These are phyloP conservation scores for Penicillium sp. DNA, from an alignment of 2,329 filamentous ascomycete genomes.

Conservation along the genomic window DNA sequence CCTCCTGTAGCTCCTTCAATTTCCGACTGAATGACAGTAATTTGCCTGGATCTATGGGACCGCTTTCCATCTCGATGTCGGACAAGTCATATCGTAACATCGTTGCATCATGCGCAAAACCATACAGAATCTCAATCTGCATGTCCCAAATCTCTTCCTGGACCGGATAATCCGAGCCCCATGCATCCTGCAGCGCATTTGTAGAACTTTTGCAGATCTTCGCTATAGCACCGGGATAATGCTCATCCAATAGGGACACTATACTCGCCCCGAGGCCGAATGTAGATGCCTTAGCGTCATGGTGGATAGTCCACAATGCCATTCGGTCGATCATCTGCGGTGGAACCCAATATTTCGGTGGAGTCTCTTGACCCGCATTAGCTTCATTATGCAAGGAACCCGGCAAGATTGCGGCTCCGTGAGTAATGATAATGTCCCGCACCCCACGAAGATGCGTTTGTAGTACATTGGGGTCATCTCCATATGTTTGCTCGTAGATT, in stretches of 20 bases:
- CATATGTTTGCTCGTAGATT: background rate
- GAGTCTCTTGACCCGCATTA: background rate
- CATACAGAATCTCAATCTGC: background rate
- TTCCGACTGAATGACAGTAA: background rate
- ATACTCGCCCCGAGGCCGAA: background rate
- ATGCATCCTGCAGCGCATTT: background rate
- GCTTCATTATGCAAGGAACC: background rate
- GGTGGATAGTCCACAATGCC: background rate
- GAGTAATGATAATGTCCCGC: background rate
- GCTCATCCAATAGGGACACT: background rate
- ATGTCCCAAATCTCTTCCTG: background rate
- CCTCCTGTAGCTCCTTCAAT: background rate
- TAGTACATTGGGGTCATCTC: background rate
- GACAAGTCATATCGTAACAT: background rate
- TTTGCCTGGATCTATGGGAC: background rate
- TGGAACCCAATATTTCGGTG: background rate
- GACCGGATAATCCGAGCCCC: background rate
- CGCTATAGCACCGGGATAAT: background rate
- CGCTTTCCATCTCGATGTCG: background rate
- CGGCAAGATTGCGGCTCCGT: background rate
- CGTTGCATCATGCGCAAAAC: background rate
- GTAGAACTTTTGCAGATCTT: background rate
- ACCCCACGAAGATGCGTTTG: background rate
- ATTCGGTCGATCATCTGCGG: background rate
- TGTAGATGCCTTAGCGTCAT: background rate